Evolutionary conservation across 2,329 filamentous ascomycete genomes (phyloP), one percentile per base, ranked within the genome.

Genomic region (Periconia sp.): DNA sequence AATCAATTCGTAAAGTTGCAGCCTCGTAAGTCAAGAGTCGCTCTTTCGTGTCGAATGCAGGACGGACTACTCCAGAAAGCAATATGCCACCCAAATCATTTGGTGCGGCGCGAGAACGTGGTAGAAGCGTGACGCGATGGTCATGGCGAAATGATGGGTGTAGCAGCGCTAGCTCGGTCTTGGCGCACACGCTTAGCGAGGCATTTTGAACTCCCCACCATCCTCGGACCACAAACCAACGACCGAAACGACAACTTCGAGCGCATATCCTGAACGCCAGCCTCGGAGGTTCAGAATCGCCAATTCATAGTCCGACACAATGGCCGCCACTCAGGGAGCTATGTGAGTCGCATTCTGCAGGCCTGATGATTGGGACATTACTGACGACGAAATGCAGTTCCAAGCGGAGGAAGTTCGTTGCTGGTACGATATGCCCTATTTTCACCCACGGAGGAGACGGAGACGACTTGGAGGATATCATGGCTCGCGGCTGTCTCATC

Each of bases 341-440:
- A 72, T 72, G 69, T 72, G 58, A 61, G 69, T 71, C 19, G 16
- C 21, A 32, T 25, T 36, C 34, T 17, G 46, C 25, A 43, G 8
- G 31, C 31, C 21, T 15, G 23, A 19, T 18, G 29, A 24, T 16
- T 17, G 25, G 31, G 45, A 32, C 32, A 43, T 34, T 52, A 59
- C 66, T 69, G 48, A 69, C 57, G 29, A 39, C 44, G 31, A n/a
- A n/a, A 45, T 41, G 46, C 73, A 92, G 88, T 78, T 92, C 88
- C 77, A 92, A 92, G 87, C 81, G 87, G 79, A 89, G 88, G 85
- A 92, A 79, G 74, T 76, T 79, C 76, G 69, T 79, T 62, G 76
- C 76, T 59, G 73, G 72, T 66, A 73, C 61, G 70, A 56, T 63
- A 48, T 33, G 55, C 52, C 59, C 55, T 49, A 48, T 48, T 32